phyloP scores from a whole-genome alignment of 129 eudicot species.

The Arctium lappa region DNA sequence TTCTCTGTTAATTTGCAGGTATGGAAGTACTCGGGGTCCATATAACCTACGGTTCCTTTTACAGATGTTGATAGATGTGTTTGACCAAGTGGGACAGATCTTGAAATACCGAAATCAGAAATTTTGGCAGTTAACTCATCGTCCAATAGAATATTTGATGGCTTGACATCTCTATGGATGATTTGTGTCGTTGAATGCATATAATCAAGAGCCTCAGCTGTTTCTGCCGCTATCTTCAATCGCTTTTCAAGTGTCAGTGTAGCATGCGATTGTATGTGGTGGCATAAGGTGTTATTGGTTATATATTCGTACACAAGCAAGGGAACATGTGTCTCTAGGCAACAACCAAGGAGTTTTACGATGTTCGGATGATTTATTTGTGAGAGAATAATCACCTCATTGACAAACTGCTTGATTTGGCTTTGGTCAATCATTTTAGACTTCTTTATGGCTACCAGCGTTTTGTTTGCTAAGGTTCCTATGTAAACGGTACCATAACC shows the following conservation, averaged over 20 bases:
- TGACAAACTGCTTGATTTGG: constrained; percentile 16
- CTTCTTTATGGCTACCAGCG: constrained; percentile 10
- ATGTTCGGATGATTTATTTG: not conserved
- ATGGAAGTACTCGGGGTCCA: constrained; percentile 18
- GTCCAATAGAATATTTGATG: constrained; percentile 7
- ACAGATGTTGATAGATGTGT: constrained; percentile 19
- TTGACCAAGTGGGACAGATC: constrained; percentile 6
- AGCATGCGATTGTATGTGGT: constrained; percentile 1
- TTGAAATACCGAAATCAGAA: constrained; percentile 19
- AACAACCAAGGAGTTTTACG: constrained; percentile 16
- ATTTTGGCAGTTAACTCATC: constrained; percentile 5
- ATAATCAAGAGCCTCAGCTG: constrained; percentile 17
- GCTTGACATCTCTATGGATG: constrained; percentile 6
- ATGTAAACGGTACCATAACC: constrained; percentile 15
- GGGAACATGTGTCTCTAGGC: constrained; percentile 22
- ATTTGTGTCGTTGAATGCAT: constrained; percentile 12
- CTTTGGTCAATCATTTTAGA: constrained; percentile 11
- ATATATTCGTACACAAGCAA: constrained; percentile 16
- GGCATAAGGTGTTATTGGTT: constrained; percentile 10
- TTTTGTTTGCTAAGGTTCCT: not conserved
- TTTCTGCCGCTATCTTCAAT: constrained; percentile 14
- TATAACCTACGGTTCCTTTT: constrained; percentile 12
- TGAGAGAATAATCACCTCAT: constrained; percentile 12
- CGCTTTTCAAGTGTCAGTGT: not conserved
- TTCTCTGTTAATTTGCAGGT: not conserved